Evolutionary conservation across 306 rosid species (phyloP), one percentile per base, ranked within the genome.

Genomic region (Malus sieversii): DNA sequence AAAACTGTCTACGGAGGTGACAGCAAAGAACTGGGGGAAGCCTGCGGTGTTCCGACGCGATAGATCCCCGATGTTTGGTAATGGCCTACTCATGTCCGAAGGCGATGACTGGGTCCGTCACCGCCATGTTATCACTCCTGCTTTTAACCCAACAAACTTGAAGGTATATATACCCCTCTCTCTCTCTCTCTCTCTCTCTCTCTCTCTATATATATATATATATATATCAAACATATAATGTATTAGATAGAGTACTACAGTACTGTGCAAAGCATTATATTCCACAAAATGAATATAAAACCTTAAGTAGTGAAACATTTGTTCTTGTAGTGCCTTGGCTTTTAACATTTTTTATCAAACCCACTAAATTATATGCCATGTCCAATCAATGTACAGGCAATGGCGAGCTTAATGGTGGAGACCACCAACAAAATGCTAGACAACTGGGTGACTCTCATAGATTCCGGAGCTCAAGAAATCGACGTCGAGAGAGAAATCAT

Each of bases 1-100:
- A 74, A 87, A 88, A 67, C 77, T 92, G 87, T 90, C 96, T 3
- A 67, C 73, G 4, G 88, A 75, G 75, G 93, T 92, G 3, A 12
- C 85, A 70, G 96, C 87, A 0, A 90, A 87, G 82, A 74, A 81
- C 23, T 92, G 97, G 97, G 97, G 97, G 45, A 92, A 92, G 74
- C 97, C 96, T 1, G 71, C 74, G 1, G 96, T 92, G 59, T 92
- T 92, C 71, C 80, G 74, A 79, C 82, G 80, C 16, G 97, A 92
- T 15, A 84, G 97, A 77, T 78, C 78, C 0, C 86, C 97, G 18
- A 84, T 92, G 97, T 92, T 92, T 75, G 97, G 97, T 2, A 87
- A 83, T 8, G 96, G 97, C 73, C 80, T 92, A 55, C 14, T 92
- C 32, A 88, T 90, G 96, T 73, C 75, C 19, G 97, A 92, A 80